Evolutionary conservation across 345 rosid genomes (phyloP).

Genomic region (Passiflora organensis): DNA sequence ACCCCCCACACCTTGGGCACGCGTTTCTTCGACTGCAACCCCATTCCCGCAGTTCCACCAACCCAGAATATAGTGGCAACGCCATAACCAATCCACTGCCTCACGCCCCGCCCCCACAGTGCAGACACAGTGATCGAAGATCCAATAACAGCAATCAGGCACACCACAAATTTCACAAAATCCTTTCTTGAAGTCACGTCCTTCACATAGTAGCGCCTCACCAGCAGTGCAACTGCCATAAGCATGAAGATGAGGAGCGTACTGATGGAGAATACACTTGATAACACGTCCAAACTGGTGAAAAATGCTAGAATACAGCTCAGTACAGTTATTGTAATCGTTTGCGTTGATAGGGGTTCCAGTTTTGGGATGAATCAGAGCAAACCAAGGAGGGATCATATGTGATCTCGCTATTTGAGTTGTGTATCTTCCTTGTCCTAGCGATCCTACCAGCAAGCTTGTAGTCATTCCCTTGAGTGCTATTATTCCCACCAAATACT

Average conservation of each 20-base stretch:
- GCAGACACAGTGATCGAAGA: constrained; percentile 57
- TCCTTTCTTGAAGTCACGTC: constrained; percentile 45
- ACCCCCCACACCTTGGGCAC: constrained; percentile 80
- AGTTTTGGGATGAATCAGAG: constrained; percentile 82
- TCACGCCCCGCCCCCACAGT: constrained; percentile 41
- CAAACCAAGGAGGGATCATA: constrained; percentile 94
- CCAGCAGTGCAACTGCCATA: constrained; percentile 72
- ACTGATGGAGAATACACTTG: constrained; percentile 68
- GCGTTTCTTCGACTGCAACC: constrained; percentile 49
- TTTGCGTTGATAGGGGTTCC: constrained; percentile 85
- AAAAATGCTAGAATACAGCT: constrained; percentile 63
- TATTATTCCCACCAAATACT: constrained; percentile 74
- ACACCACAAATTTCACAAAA: constrained; percentile 45
- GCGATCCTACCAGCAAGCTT: constrained; percentile 73
- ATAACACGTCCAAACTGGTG: constrained; percentile 74
- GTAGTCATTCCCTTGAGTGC: constrained; percentile 95
- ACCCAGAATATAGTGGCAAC: constrained; percentile 48
- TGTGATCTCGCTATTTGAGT: constrained; percentile 96
- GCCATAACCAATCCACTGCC: constrained; percentile 56
- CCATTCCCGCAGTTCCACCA: constrained; percentile 60
- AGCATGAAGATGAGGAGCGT: constrained; percentile 86
- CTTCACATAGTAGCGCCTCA: constrained; percentile 69
- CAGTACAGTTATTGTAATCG: constrained; percentile 54
- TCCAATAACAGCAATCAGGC: constrained; percentile 37
- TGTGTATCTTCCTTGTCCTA: constrained; percentile 91